Evolutionary conservation across 768 basidiomycete genomes (phyloP), one percentile per base, ranked within the genome.

Genomic region (Leccinum subgranulosum): DNA sequence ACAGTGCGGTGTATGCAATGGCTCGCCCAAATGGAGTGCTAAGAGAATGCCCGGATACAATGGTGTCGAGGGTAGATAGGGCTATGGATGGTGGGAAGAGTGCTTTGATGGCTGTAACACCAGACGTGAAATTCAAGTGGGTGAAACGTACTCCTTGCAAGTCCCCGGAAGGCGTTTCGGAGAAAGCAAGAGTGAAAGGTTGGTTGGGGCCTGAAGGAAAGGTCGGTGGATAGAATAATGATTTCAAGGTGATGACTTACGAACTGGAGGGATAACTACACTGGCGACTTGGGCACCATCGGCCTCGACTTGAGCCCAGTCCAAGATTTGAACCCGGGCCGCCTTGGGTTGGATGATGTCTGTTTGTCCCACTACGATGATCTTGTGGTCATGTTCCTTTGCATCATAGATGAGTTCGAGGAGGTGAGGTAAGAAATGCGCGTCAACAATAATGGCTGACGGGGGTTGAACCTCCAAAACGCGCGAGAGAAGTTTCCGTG

Each of bases 81-180:
- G 83, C 76, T 64, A 84, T 84, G 23, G 88, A 82, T 10, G 84
- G 75, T 3, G 94, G 93, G 63, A 96, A 83, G 21, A 94, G 69
- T 5, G 85, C 82, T 34, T 89, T 85, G 23, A 84, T 76, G 3
- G 88, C 89, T 0, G 92, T 84, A n/a, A 94, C 87, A 33, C 92
- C 94, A 4, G 94, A 91, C 3, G 92, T 95, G 57, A 96, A 68
- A 61, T 93, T 94, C 69, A 89, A 81, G 69, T 94, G 91, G 0
- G 91, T 91, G 31, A 94, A 74, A 58, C 85, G 84, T 8, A 81
- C 81, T 23, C 81, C 87, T 55, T 81, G 81, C 8, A 87, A 68
- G 39, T 79, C 75, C 33, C 87, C 82, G 19, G 77, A 73, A 19
- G 78, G 64, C 1, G 78, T 76, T 62, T 79, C 74, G 62, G 80